Evolutionary conservation across 306 rosid species (phyloP).

Genomic region (Canavalia gladiata): DNA sequence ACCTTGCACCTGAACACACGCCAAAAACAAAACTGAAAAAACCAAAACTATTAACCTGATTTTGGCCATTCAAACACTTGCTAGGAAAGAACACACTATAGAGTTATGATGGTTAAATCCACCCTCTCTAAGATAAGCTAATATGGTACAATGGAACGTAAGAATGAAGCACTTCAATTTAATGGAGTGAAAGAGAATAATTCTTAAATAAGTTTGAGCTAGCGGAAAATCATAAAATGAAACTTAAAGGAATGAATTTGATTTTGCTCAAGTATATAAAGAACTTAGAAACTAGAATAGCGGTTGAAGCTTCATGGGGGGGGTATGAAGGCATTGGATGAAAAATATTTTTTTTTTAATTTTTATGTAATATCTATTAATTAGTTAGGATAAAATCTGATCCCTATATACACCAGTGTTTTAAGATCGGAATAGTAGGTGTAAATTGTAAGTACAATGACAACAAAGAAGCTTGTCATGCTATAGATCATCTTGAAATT

Average conservation of each 20-base stretch:
- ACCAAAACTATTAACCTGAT: conserved; percentile 32
- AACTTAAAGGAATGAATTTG: conserved; percentile 29
- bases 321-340: neutral
- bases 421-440: conserved; percentile 6
- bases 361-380: neutral
- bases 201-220: neutral
- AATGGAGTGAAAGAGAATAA: neutral
- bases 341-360: neutral
- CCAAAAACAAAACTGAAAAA: conserved; percentile 24
- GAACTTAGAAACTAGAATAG: conserved; percentile 40
- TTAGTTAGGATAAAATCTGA: neutral
- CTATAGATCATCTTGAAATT: neutral
- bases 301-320: conserved; percentile 50
- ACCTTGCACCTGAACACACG: conserved; percentile 43
- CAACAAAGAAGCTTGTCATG: neutral
- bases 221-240: conserved; percentile 16
- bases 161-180: conserved; percentile 4
- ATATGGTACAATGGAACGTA: neutral
- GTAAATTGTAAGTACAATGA: neutral
- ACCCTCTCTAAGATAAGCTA: neutral
- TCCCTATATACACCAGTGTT: neutral
- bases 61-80: neutral
- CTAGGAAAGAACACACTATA: conserved; percentile 1
- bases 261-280: conserved; percentile 34
- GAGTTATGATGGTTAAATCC: neutral